Percentiles rank a stretch among this genome's conserved stretches.
phyloP scores from a whole-genome alignment of 208 protist genomes.

The Acanthamoeba royreba region DNA sequence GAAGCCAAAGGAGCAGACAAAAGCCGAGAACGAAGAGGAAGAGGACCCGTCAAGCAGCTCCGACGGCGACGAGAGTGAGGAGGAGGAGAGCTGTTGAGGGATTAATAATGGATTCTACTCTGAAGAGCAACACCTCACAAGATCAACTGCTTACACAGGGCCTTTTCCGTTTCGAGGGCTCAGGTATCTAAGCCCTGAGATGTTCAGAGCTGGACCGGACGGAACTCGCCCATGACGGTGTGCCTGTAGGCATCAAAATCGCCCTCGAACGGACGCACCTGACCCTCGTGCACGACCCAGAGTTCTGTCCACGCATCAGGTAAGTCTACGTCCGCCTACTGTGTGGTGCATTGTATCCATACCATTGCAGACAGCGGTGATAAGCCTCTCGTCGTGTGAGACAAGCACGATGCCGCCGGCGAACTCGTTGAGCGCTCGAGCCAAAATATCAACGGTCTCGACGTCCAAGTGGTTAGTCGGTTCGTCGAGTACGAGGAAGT shows the following conservation, averaged over 20 bases:
- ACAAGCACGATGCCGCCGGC: slow-evolving; percentile 94
- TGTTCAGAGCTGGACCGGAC: not conserved
- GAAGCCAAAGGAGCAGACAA: not conserved
- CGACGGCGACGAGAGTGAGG: not conserved
- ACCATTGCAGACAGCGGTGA: slow-evolving; percentile 40
- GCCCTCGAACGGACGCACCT: slow-evolving; percentile 61
- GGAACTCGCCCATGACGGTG: slow-evolving; percentile 7
- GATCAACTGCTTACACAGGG: too few species aligned
- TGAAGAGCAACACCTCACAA: not conserved
- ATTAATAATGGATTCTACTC: not conserved
- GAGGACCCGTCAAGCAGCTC: not conserved
- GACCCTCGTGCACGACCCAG: slow-evolving; percentile 88
- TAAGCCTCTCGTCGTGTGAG: slow-evolving; percentile 86
- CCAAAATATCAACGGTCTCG: slow-evolving; percentile 90
- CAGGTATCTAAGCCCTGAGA: not conserved
- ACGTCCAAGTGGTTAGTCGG: slow-evolving; percentile 96
- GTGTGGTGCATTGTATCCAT: slow-evolving; percentile 86
- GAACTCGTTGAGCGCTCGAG: slow-evolving; percentile 73
- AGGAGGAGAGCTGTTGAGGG: not conserved
- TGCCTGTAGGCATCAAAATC: slow-evolving; percentile 71
- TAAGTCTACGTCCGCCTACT: slow-evolving; percentile 87
- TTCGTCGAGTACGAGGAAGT: slow-evolving; percentile 71
- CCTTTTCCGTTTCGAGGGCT: not conserved
- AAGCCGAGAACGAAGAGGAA: not conserved
- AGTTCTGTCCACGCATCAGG: slow-evolving; percentile 81